A percentile compares a stretch with the other conserved stretches of the same genome.
These are phyloP conservation scores for Mycena indigotica DNA, from an alignment of 768 basidiomycete species.

Conservation along the genomic window DNA sequence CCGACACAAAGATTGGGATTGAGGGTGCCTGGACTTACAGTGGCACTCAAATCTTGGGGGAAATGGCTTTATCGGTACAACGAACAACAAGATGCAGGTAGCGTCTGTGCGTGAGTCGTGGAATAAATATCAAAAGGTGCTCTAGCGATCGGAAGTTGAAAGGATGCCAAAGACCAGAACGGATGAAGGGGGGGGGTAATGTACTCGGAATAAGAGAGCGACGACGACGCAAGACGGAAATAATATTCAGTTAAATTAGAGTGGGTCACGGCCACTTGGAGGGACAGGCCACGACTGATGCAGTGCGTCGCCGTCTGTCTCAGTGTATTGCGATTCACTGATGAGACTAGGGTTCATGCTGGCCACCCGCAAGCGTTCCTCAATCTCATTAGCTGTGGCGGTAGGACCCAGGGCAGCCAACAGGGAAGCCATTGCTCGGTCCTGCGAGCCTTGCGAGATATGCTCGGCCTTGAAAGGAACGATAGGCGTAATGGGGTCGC, in stretches of 20 bases:
- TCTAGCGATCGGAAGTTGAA: neutral
- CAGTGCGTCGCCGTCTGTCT: conserved; percentile 15
- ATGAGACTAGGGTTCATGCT: conserved; percentile 20
- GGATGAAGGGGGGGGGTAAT: neutral
- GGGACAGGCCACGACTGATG: conserved; percentile 23
- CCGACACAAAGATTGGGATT: too few species aligned
- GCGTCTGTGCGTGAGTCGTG: neutral
- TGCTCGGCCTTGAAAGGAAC: conserved; percentile 40
- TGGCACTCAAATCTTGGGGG: too few species aligned
- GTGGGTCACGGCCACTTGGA: too few species aligned
- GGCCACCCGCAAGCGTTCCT: conserved; percentile 54
- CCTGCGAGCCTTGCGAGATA: conserved; percentile 23
- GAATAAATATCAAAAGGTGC: neutral
- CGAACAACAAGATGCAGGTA: neutral
- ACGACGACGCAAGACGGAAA: neutral
- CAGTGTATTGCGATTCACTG: conserved; percentile 15
- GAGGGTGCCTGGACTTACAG: too few species aligned
- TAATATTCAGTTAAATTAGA: too few species aligned
- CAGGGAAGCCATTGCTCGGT: conserved; percentile 63
- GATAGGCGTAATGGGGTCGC: conserved; percentile 5
- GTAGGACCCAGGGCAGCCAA: conserved; percentile 60
- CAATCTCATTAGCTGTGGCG: conserved; percentile 45
- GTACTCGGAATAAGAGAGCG: neutral
- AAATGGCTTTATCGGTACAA: neutral
- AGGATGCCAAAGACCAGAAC: neutral